A percentile compares a stretch with the other conserved stretches of the same genome.
Conservation (phyloP, 2,329 filamentous ascomycete species). For the Pleurostoma richardsiae region DNA sequence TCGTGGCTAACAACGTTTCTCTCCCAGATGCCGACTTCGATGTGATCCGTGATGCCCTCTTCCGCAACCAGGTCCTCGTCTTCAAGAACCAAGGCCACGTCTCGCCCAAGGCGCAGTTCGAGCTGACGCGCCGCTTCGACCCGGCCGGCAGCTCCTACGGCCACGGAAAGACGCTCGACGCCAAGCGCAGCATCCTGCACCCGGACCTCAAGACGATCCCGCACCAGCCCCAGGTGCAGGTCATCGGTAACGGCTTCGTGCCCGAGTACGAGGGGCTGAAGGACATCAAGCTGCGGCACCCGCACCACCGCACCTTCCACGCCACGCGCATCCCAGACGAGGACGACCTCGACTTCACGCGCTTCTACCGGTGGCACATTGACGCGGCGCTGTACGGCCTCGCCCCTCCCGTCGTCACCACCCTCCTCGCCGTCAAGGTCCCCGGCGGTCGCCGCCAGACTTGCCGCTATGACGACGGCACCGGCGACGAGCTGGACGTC, state of each 20-base stretch:
- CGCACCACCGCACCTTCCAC: constrained; percentile 76
- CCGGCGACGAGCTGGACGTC: constrained; percentile 59
- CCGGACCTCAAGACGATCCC: constrained; percentile 78
- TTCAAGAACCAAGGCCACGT: constrained; percentile 63
- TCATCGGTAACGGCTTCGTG: constrained; percentile 72
- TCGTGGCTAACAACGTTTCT: background rate
- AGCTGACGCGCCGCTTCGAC: constrained; percentile 70
- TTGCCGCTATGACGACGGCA: constrained; percentile 69
- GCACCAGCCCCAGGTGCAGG: constrained; percentile 73
- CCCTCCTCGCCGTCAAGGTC: constrained; percentile 68
- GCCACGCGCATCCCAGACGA: constrained; percentile 52
- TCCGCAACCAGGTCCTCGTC: constrained; percentile 63
- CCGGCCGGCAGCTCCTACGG: constrained; percentile 62
- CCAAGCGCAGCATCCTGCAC: constrained; percentile 61
- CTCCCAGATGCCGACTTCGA: constrained; percentile 57
- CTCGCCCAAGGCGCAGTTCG: constrained; percentile 67
- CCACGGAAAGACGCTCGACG: constrained; percentile 69
- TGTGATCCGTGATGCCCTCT: constrained; percentile 59
- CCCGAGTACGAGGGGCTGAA: constrained; percentile 64
- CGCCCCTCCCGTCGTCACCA: constrained; percentile 69
- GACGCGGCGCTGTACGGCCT: constrained; percentile 73
- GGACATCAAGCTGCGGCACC: constrained; percentile 65
- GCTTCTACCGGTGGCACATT: constrained; percentile 76
- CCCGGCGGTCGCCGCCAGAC: constrained; percentile 62
- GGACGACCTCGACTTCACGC: constrained; percentile 41